phyloP scores from a whole-genome alignment of 2,329 filamentous ascomycete species.

The Lizonia empirigonia region DNA sequence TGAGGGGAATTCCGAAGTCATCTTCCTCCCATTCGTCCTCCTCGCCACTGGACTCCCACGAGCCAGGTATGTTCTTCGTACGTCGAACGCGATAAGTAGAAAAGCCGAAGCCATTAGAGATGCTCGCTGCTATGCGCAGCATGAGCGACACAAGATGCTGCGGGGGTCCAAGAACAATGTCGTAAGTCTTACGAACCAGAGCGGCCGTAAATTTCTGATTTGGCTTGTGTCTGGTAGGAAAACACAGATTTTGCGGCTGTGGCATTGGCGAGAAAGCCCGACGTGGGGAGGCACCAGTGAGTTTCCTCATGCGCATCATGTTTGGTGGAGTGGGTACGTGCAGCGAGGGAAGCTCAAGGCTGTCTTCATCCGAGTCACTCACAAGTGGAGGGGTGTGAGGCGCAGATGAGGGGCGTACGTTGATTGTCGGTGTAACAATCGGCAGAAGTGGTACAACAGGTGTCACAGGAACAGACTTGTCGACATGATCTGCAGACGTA shows the following conservation, averaged over 20 bases:
- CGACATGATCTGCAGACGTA: slow-evolving; percentile 22
- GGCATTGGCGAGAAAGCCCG: slow-evolving; percentile 71
- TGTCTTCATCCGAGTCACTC: slow-evolving; percentile 53
- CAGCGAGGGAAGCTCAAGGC: slow-evolving; percentile 46
- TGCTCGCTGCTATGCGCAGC: slow-evolving; percentile 78
- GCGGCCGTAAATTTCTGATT: slow-evolving; percentile 54
- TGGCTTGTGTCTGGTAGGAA: slow-evolving; percentile 53
- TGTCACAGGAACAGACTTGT: slow-evolving; percentile 28
- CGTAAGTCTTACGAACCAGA: slow-evolving; percentile 76
- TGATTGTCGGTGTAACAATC: slow-evolving; percentile 25
- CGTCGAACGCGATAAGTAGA: slow-evolving; percentile 42
- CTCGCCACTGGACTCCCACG: slow-evolving; percentile 65
- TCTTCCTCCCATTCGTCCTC: slow-evolving; percentile 61
- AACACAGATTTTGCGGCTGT: slow-evolving; percentile 69
- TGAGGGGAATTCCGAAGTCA: slow-evolving; percentile 60
- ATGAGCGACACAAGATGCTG: slow-evolving; percentile 78
- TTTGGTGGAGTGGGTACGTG: slow-evolving; percentile 50
- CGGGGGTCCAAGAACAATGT: slow-evolving; percentile 80
- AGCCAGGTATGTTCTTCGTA: slow-evolving; percentile 51
- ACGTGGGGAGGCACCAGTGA: slow-evolving; percentile 61
- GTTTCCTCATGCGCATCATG: slow-evolving; percentile 44
- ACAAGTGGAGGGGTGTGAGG: slow-evolving; percentile 55
- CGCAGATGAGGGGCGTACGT: slow-evolving; percentile 36
- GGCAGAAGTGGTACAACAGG: slow-evolving; percentile 28
- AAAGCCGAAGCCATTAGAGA: slow-evolving; percentile 58